Base-by-base conservation (phyloP, 2,329 filamentous ascomycete genomes). In the Calonectria montana region DNA sequence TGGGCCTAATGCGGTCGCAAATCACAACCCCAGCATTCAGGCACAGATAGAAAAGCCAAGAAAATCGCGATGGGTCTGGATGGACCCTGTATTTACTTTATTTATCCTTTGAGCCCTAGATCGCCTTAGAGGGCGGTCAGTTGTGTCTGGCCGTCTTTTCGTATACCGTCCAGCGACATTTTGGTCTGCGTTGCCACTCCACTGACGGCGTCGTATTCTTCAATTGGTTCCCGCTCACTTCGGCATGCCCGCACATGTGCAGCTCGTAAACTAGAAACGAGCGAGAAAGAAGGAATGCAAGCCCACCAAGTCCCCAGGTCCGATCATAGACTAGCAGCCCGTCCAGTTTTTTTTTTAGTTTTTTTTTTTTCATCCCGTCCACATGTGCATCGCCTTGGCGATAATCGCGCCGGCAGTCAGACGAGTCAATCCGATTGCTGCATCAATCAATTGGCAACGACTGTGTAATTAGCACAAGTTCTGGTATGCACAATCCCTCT, bases 241-340 rank as follows among this genome's bases (percentile, higher is more conserved):
- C 50, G 67, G 61, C 67, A 61, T 65, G 61, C 29, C 61, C 62
- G 43, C 41, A 3, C 31, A 29, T 31, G 23, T 27, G 41, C 41
- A 50, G 15, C 21, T 67, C 53, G 65, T 67, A 48, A 61, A 48
- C 29, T 15, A 13, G 53, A 62, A 62, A 48, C 50, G 53, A 48
- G 29, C 16, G 43, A 21, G 10, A 62, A 62, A 61, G 45, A 47
- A 62, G 57, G 45, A 62, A 62, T 62, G 65, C 65, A 61, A 68
- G 18, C 57, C 25, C 55, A 15, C 47, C 45, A 9, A n/a, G n/a
- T 10, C 25, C 18, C 13, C 43, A 41, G 45, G 43, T 53, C 65
- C 25, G 35, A 59, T 35, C 31, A 39, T 39, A n/a, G 31, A 15
- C 53, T 15, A 6, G 21, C 53, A 8, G 6, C 53, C 53, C 53